Evolutionary conservation across 2,329 filamentous ascomycete species (phyloP).

Genomic region (Aspergillus versicolor): DNA sequence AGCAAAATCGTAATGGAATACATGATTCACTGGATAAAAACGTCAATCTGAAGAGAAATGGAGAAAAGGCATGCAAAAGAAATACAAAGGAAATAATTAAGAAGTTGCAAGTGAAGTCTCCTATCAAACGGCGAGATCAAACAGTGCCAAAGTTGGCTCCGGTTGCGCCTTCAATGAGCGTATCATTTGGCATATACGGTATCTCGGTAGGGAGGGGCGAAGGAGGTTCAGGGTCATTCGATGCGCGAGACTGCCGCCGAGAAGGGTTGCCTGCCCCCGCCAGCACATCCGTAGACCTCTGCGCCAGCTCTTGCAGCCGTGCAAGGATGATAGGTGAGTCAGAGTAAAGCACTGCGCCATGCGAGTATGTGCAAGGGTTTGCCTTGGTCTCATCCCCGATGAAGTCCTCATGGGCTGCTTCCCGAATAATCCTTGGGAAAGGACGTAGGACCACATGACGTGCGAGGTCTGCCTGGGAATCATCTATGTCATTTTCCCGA

Average conservation of each 20-base stretch:
- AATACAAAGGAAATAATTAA: not conserved
- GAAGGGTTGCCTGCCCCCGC: conserved; percentile 10
- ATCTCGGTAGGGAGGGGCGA: not conserved
- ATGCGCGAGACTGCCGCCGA: conserved; percentile 15
- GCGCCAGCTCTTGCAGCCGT: conserved; percentile 40
- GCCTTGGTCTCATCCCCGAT: conserved; percentile 47
- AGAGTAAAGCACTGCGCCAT: conserved; percentile 51
- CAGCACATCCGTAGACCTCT: conserved; percentile 25
- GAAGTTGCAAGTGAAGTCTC: not conserved
- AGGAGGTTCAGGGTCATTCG: conserved; percentile 12
- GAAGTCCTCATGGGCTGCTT: conserved; percentile 51
- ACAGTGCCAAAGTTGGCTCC: conserved; percentile 6
- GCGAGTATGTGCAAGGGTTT: conserved; percentile 47
- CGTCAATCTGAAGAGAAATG: not conserved
- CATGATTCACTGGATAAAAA: not conserved
- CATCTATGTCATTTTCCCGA: conserved; percentile 17
- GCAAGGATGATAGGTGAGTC: conserved; percentile 46
- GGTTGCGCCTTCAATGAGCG: conserved; percentile 4
- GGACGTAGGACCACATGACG: conserved; percentile 51
- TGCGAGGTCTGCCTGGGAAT: conserved; percentile 22
- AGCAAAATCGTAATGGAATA: not conserved
- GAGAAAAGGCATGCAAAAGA: not conserved
- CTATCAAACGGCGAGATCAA: not conserved
- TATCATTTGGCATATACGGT: not conserved
- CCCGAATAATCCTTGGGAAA: conserved; percentile 54